These are phyloP conservation scores for Diaporthe vexans DNA, from an alignment of 2,329 filamentous ascomycete species.

Conservation along the genomic window DNA sequence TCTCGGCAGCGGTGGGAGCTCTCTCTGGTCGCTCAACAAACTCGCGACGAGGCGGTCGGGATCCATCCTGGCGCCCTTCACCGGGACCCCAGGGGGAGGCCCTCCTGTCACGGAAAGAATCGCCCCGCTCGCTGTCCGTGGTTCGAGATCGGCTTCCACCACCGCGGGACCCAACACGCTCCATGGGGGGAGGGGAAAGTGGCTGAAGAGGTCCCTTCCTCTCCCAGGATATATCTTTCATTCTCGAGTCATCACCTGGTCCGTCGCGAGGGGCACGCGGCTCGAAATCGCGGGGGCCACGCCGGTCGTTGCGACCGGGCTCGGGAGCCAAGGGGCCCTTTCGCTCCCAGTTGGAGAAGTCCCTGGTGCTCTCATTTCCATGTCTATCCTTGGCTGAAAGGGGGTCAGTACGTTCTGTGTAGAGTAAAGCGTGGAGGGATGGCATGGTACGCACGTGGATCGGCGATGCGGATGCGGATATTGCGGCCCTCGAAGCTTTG, in stretches of 20 bases:
- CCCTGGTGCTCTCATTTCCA: constrained; percentile 76
- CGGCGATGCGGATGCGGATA: constrained; percentile 94
- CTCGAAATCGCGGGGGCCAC: constrained; percentile 67
- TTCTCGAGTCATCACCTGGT: constrained; percentile 38
- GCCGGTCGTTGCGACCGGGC: constrained; percentile 60
- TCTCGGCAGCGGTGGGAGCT: constrained; percentile 87
- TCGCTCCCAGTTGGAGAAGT: constrained; percentile 89
- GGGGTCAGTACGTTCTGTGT: constrained; percentile 52
- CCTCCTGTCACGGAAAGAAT: constrained; percentile 72
- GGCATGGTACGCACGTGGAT: constrained; percentile 84
- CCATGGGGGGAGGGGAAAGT: constrained; percentile 63
- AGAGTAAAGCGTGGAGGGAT: background rate
- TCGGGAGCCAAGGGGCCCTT: constrained; percentile 77
- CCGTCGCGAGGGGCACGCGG: constrained; percentile 40
- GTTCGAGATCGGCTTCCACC: constrained; percentile 63
- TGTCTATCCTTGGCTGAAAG: constrained; percentile 84
- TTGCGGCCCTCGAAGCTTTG: constrained; percentile 87
- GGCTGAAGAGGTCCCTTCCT: constrained; percentile 92
- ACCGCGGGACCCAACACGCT: constrained; percentile 64
- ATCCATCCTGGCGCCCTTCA: constrained; percentile 80
- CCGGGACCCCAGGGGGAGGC: constrained; percentile 76
- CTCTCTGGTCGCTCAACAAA: constrained; percentile 77
- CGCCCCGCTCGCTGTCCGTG: constrained; percentile 69
- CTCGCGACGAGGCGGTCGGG: constrained; percentile 83
- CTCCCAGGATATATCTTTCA: constrained; percentile 80